Base-by-base conservation (phyloP, 2,329 filamentous ascomycete species). In the Trichoderma oligosporum region DNA sequence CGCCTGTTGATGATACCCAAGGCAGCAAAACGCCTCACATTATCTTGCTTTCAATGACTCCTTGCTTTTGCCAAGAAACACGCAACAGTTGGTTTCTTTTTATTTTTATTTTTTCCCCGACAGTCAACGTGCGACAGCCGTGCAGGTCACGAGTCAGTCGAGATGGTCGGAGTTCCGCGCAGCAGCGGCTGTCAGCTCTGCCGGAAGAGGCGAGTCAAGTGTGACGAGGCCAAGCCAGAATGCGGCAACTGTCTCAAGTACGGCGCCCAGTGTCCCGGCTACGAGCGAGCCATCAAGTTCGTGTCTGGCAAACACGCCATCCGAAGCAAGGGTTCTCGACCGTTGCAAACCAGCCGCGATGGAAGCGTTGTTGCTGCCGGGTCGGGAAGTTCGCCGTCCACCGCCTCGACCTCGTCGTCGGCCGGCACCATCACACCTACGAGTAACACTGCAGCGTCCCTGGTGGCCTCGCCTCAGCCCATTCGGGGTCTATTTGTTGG, bases 221-320 rank as follows among this genome's bases (percentile, higher is more conserved):
- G 78, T 60, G 77, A 80, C 62, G 71, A 78, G 64, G 66, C 61
- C 20, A 71, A 69, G 9, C 77, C 77, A 9, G 67, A 64, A 53
- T 75, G 74, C 55, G 66, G 64, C 22, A 76, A 76, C 52, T 76
- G 74, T 62, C 58, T 64, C 53, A 72, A 67, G 51, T 75, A 75
- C 57, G 71, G 72, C 33, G 68, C 64, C 20, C 63, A 65, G 7
- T 76, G 72, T 55, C 71, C 73, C 5, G 74, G 73, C n/a, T 76
- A 74, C 59, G 69, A 73, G 44, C 67, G 69, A 29, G 59, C 60
- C 36, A 63, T 69, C 60, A 76, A 76, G 62, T 76, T 76, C 55
- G 70, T 76, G 22, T 61, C 65, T 16, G 71, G 66, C 16, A 76
- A 76, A 61, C 74, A 75, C 58, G 62, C 66, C 14, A 69, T 76